A percentile compares a stretch with the other conserved stretches of the same genome.
Conservation (phyloP, 2,329 filamentous ascomycete species). For the Ophiostoma montium region DNA sequence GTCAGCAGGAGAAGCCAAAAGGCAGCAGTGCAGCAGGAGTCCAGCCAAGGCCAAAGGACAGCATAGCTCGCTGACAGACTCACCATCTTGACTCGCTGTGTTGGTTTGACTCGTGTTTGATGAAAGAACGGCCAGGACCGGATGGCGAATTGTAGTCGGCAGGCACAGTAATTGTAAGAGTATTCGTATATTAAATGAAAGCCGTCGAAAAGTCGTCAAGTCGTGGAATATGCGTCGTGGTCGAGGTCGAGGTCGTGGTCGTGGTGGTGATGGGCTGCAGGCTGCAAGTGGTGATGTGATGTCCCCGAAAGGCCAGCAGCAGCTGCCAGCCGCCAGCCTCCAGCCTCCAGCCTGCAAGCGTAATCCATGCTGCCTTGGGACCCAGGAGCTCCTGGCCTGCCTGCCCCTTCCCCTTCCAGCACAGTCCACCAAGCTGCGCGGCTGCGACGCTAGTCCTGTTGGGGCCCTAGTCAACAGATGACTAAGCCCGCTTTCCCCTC, state of each 20-base stretch:
- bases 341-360: slow-evolving; percentile 5
- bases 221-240: no score
- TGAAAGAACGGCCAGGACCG: no score
- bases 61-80: no score
- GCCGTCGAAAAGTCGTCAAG: no score
- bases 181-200: no score
- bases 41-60: no score
- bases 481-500: slow-evolving; percentile 2
- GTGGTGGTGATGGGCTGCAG: neutral
- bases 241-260: neutral
- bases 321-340: slow-evolving; percentile 2
- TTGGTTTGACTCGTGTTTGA: no score
- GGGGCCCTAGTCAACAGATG: neutral
- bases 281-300: neutral
- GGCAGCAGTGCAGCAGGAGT: no score
- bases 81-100: no score
- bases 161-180: no score
- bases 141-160: no score
- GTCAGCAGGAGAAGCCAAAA: neutral
- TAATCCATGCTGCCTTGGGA: slow-evolving; percentile 14
- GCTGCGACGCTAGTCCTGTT: slow-evolving; percentile 10
- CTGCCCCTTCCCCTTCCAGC: slow-evolving; percentile 1
- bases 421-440: slow-evolving; percentile 10
- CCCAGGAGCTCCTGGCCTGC: slow-evolving; percentile 3
- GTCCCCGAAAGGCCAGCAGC: neutral